Percentiles rank a stretch among this genome's conserved stretches.
These are phyloP conservation scores for Chytriomyces sp. DNA, from an alignment of 192 early-diverging fungal genomes.

Conservation along the genomic window DNA sequence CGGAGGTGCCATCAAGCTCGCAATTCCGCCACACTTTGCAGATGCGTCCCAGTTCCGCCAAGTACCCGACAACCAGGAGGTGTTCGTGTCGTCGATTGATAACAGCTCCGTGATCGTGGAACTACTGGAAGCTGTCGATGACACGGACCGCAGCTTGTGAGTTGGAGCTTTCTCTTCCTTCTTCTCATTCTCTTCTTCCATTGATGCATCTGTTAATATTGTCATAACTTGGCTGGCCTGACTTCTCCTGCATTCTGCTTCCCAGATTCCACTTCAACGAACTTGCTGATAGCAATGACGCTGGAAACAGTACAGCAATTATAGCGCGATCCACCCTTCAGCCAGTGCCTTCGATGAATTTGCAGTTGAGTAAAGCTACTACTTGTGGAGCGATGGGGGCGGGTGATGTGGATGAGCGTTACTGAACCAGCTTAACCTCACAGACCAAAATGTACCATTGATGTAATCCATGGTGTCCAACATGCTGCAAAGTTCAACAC, in stretches of 20 bases:
- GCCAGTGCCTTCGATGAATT: slow-evolving; percentile 12
- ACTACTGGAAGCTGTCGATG: slow-evolving; percentile 71
- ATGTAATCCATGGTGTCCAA: slow-evolving; percentile 70
- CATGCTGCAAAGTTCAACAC: slow-evolving; percentile 77
- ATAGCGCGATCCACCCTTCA: neutral
- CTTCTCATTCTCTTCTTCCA: neutral
- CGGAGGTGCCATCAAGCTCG: slow-evolving; percentile 73
- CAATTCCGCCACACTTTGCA: slow-evolving; percentile 59
- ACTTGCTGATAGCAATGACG: slow-evolving; percentile 77
- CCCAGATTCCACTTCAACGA: slow-evolving; percentile 78
- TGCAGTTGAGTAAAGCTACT: slow-evolving; percentile 14
- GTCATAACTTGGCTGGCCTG: neutral
- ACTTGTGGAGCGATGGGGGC: neutral
- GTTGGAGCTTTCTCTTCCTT: neutral
- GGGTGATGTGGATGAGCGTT: neutral
- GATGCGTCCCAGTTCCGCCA: slow-evolving; percentile 75
- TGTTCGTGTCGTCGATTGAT: slow-evolving; percentile 68
- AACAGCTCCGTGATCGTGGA: slow-evolving; percentile 88
- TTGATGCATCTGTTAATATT: neutral
- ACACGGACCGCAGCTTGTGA: slow-evolving; percentile 50
- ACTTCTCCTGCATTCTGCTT: neutral
- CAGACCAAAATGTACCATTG: slow-evolving; percentile 40
- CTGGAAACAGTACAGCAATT: neutral
- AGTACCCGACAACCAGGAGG: slow-evolving; percentile 92
- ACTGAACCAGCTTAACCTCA: neutral